Evolutionary conservation across 208 protist species (phyloP).

Genomic region (Acanthamoeba triangularis): DNA sequence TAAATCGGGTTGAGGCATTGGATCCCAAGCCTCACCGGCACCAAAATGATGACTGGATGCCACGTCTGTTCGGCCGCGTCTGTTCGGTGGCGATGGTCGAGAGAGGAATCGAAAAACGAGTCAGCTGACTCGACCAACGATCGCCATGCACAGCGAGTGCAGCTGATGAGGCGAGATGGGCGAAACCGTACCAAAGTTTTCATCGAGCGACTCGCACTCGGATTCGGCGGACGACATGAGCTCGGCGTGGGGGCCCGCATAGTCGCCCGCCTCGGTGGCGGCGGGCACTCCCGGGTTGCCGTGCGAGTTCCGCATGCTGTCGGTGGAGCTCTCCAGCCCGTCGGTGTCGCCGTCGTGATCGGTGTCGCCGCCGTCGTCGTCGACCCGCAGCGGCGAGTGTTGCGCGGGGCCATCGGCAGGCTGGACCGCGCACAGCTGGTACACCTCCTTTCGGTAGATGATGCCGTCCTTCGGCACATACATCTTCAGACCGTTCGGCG

Average conservation of each 20-base stretch:
- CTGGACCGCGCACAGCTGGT: slow-evolving; percentile 28
- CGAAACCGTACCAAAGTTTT: neutral
- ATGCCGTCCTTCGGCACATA: slow-evolving; percentile 60
- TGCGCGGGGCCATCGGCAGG: slow-evolving; percentile 6
- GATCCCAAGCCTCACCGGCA: slow-evolving; percentile 83
- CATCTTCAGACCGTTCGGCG: slow-evolving; percentile 46
- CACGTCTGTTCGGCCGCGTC: slow-evolving; percentile 49
- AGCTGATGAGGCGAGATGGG: neutral
- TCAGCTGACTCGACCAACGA: too few relatives aligned
- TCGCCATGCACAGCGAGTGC: neutral
- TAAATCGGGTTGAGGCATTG: slow-evolving; percentile 79
- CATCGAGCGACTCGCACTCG: neutral
- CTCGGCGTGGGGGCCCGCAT: neutral
- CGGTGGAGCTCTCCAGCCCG: neutral
- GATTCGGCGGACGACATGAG: slow-evolving; percentile 53
- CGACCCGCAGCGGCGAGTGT: neutral
- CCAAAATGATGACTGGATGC: slow-evolving; percentile 81
- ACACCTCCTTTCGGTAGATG: neutral
- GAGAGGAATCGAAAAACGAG: too few relatives aligned
- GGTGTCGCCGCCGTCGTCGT: neutral
- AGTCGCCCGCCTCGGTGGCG: neutral
- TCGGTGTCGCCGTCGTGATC: neutral
- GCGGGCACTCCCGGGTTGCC: neutral
- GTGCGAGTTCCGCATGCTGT: neutral
- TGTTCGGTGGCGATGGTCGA: neutral